Conservation (phyloP, 805 yeast species). For the Lachancea cidri region DNA sequence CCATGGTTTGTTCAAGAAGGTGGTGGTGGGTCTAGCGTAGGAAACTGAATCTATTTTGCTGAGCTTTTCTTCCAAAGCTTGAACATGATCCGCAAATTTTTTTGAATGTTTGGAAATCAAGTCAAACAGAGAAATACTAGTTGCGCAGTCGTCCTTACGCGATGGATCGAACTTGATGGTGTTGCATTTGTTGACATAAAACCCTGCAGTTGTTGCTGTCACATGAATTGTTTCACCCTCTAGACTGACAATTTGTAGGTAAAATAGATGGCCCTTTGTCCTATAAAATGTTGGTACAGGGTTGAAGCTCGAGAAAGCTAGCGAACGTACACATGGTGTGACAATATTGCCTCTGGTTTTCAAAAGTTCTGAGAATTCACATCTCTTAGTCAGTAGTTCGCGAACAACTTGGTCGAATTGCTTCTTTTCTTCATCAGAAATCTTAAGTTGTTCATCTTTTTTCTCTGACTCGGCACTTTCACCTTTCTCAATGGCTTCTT, state of each 20-base stretch:
- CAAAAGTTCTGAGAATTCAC: conserved; percentile 14
- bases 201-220: conserved; percentile 76
- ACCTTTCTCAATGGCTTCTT: conserved; percentile 9
- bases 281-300: conserved; percentile 68
- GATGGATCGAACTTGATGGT: conserved; percentile 66
- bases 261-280: conserved; percentile 73
- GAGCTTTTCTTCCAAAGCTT: conserved; percentile 44
- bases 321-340: conserved; percentile 45
- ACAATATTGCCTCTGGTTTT: conserved; percentile 20
- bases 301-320: conserved; percentile 76
- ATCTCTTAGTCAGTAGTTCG: conserved; percentile 20
- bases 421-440: conserved; percentile 29
- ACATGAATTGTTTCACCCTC: conserved; percentile 78
- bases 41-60: conserved; percentile 45
- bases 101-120: conserved; percentile 66
- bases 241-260: conserved; percentile 67
- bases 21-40: conserved; percentile 56
- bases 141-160: conserved; percentile 27
- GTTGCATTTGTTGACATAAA: conserved; percentile 68
- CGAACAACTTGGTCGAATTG: conserved; percentile 19
- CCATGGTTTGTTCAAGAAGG: conserved; percentile 74
- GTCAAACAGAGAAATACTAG: conserved; percentile 46
- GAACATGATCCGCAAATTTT: conserved; percentile 48
- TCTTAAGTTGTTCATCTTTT: conserved; percentile 16
- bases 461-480: conserved; percentile 9